Evolutionary conservation across 371 early-diverging fungal genomes (phyloP), one percentile per base, ranked within the genome.

Genomic region (Mortierella sp.): DNA sequence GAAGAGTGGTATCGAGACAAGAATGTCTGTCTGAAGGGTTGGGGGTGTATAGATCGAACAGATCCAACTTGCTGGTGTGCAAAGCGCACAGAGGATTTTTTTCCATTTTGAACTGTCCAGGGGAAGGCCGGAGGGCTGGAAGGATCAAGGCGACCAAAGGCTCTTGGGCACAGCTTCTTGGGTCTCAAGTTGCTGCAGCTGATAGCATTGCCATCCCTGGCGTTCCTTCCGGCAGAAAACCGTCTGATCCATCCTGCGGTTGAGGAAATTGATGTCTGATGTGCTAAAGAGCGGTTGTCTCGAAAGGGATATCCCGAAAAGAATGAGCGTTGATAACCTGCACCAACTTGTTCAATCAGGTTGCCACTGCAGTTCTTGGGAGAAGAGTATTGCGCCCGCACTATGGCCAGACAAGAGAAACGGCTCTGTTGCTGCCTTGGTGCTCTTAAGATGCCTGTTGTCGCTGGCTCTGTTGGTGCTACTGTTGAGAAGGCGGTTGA

Each of bases 71-170:
- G 48, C 47, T 62, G 58, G 54, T 51, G 56, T 38, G 50, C 46
- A 19, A 51, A 71, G 42, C 60, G 64, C 48, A 42, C 31, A 23
- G 10, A 41, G 48, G 56, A 46, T 64, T 64, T 55, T 59, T 71
- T 64, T 56, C 71, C 71, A 64, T 64, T 64, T 61, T 45, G 62
- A 45, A 57, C 52, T 3, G 42, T 61, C n/a, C 45, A 47, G 39
- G 53, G 41, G 19, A 46, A 3, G 19, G 16, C 38, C 51, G 55
- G 50, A 16, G 12, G 52, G 9, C 10, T 47, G 14, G 34, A 48
- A 28, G 34, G 10, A 38, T 42, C 27, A 42, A 7, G 18, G 30
- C 39, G 16, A 10, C 26, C 4, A n/a, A 19, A 21, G 4, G 48
- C 28, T 19, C 56, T 27, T 1, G 9, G 2, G 21, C 19, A 19